phyloP scores from a whole-genome alignment of 371 early-diverging fungal species.

The Mucor ambiguus region DNA sequence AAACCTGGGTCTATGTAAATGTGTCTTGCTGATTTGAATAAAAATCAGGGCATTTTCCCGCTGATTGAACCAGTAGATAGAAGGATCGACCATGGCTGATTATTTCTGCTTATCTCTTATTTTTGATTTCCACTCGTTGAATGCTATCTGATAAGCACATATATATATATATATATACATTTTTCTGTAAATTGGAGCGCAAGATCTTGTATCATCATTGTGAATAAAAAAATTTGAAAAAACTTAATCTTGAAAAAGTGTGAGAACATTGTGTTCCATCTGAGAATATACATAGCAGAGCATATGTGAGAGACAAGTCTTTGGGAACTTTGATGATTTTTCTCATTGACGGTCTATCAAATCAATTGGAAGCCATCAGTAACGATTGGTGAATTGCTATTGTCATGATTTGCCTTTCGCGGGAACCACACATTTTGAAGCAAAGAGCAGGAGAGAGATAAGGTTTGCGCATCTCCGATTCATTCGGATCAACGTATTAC shows the following conservation, averaged over 20 bases:
- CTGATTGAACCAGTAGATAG: neutral
- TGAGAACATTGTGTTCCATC: neutral
- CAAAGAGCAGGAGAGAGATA: neutral
- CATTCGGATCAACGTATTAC: neutral
- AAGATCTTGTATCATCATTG: neutral
- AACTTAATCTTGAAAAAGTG: constrained; percentile 1
- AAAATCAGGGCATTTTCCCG: constrained; percentile 1
- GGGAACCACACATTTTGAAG: neutral
- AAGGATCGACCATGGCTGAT: neutral
- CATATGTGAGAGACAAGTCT: neutral
- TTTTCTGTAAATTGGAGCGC: neutral
- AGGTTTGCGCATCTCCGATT: neutral
- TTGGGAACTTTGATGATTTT: neutral
- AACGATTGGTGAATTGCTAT: neutral
- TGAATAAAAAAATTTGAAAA: neutral
- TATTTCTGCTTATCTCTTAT: neutral
- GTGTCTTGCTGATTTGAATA: neutral
- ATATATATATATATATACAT: too few species aligned
- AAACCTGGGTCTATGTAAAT: neutral
- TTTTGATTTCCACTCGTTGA: neutral
- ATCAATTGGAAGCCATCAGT: neutral
- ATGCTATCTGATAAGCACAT: neutral
- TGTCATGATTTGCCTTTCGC: neutral
- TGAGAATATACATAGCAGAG: neutral
- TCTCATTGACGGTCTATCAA: neutral